Evolutionary conservation across 2,329 filamentous ascomycete genomes (phyloP).

Genomic region (Nemania sp.): DNA sequence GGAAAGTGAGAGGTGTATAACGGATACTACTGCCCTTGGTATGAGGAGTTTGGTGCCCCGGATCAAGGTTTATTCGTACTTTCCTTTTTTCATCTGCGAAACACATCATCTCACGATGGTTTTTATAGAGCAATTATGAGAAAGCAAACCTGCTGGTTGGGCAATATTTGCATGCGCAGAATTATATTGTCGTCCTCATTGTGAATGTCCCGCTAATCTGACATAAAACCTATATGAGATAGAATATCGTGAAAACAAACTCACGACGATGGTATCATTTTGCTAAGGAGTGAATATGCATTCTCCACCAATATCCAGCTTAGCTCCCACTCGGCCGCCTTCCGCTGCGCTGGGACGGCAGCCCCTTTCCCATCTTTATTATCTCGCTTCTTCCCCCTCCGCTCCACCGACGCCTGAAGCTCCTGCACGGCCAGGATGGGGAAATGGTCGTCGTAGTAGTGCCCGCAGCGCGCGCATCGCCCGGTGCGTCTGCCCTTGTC

Average conservation of each 20-base stretch:
- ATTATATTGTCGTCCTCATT: background rate
- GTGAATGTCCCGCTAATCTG: background rate
- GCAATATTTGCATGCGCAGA: background rate
- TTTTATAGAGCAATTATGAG: constrained; percentile 17
- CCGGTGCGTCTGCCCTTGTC: constrained; percentile 25
- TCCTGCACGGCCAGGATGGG: background rate
- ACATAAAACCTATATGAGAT: background rate
- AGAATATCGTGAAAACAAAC: background rate
- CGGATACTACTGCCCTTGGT: background rate
- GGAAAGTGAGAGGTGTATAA: background rate
- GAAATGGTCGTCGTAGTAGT: constrained; percentile 12
- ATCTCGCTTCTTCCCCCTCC: background rate
- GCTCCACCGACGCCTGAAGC: background rate
- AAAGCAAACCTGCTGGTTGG: constrained; percentile 11
- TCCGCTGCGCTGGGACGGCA: background rate
- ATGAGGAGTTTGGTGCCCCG: background rate
- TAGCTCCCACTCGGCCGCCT: constrained; percentile 25
- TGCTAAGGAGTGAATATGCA: constrained; percentile 17
- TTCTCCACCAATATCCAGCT: constrained; percentile 37
- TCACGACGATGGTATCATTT: constrained; percentile 5
- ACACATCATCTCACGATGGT: constrained; percentile 10
- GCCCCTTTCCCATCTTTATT: background rate
- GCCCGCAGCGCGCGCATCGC: constrained; percentile 27
- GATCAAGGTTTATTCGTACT: constrained; percentile 5
- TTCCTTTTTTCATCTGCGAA: background rate